Evolutionary conservation across 345 rosid genomes (phyloP).

Genomic region (Cardamine resedifolia): DNA sequence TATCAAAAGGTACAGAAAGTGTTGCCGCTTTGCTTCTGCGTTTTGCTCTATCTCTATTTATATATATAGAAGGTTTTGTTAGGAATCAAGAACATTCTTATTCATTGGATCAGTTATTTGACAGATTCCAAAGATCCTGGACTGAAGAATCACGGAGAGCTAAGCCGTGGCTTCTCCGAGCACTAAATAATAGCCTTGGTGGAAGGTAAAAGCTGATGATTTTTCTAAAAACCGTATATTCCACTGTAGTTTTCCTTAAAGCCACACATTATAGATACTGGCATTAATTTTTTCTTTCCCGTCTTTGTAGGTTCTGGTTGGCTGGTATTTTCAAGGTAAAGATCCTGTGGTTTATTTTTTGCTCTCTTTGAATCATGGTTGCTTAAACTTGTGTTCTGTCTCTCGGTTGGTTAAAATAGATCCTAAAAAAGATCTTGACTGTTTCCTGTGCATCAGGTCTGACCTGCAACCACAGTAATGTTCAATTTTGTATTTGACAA

Average conservation of each 20-base stretch:
- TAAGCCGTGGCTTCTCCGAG: constrained; percentile 91
- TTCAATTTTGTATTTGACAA: constrained; percentile 28
- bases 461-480: constrained; percentile 8
- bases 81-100: constrained; percentile 20
- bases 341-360: background rate
- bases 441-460: constrained; percentile 2
- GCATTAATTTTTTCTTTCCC: background rate
- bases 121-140: constrained; percentile 84
- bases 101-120: constrained; percentile 4
- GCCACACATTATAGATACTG: background rate
- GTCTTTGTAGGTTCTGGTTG: constrained; percentile 74
- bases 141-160: constrained; percentile 59
- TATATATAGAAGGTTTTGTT: background rate
- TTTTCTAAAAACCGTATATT: constrained; percentile 1
- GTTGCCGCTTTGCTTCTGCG: constrained; percentile 13
- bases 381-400: background rate
- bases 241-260: background rate
- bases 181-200: constrained; percentile 80
- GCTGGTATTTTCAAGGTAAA: constrained; percentile 89
- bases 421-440: constrained; percentile 5
- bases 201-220: constrained; percentile 51
- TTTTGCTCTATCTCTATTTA: no score
- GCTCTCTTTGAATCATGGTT: background rate
- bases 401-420: constrained; percentile 15
- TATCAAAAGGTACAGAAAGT: constrained; percentile 51